These are phyloP conservation scores for Closterium sp. DNA, from an alignment of 139 green algal species.

Conservation along the genomic window DNA sequence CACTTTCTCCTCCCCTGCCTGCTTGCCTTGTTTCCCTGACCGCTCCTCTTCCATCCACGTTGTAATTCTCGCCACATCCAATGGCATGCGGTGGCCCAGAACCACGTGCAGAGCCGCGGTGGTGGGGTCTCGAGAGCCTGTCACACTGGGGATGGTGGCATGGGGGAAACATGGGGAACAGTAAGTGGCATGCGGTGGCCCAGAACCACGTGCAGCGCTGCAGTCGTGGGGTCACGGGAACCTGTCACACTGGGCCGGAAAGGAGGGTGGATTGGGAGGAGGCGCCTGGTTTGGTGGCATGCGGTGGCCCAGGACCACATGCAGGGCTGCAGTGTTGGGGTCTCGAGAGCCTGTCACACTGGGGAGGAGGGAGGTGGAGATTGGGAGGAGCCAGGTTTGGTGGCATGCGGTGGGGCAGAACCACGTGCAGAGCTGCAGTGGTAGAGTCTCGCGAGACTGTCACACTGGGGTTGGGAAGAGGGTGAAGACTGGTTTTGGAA, in stretches of 20 bases:
- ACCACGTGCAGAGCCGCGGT: conserved; percentile 80
- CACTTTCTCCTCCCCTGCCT: not conserved
- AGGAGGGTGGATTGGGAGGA: too few species aligned
- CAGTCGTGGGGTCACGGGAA: conserved; percentile 64
- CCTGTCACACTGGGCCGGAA: conserved; percentile 69
- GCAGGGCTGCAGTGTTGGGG: too few species aligned
- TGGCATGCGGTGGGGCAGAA: too few species aligned
- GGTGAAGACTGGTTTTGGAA: too few species aligned
- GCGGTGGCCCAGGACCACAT: too few species aligned
- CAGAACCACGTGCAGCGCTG: conserved; percentile 79
- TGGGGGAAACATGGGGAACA: too few species aligned
- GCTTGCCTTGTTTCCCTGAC: not conserved
- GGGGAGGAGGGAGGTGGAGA: not conserved
- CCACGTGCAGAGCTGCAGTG: too few species aligned
- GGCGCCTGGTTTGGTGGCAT: too few species aligned
- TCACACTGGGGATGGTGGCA: conserved; percentile 72
- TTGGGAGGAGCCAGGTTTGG: too few species aligned
- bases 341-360: too few species aligned
- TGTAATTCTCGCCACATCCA: conserved; percentile 71
- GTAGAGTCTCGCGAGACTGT: too few species aligned
- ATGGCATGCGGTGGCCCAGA: conserved; percentile 72
- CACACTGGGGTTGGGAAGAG: too few species aligned
- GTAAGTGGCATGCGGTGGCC: conserved; percentile 71
- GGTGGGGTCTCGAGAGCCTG: conserved; percentile 69
- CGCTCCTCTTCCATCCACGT: not conserved